A percentile compares a stretch with the other conserved stretches of the same genome.
These are phyloP conservation scores for Colletotrichum musicola DNA, from an alignment of 2,329 filamentous ascomycete genomes.

Conservation along the genomic window DNA sequence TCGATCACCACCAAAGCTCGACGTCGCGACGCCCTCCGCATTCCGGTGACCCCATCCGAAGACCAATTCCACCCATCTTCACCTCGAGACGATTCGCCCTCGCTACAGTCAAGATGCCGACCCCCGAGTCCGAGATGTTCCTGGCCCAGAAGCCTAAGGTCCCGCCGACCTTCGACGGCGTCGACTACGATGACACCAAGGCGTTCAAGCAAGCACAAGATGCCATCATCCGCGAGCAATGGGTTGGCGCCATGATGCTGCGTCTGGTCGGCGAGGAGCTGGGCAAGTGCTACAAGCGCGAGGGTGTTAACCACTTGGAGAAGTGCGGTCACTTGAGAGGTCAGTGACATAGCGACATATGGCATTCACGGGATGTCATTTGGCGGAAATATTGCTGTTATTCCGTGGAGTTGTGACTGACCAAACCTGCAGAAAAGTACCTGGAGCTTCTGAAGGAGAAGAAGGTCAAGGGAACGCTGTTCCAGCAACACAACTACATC, in stretches of 20 bases:
- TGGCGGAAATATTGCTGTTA: background rate
- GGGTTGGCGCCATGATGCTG: constrained; percentile 92
- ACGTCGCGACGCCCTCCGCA: constrained; percentile 16
- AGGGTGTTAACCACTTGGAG: constrained; percentile 90
- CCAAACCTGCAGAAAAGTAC: constrained; percentile 74
- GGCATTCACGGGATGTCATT: background rate
- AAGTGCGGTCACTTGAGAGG: constrained; percentile 87
- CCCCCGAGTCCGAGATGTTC: constrained; percentile 84
- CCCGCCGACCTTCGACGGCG: constrained; percentile 85
- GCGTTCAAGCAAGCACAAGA: constrained; percentile 87
- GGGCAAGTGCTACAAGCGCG: constrained; percentile 85
- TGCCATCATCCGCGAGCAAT: constrained; percentile 85
- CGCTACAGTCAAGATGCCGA: constrained; percentile 72
- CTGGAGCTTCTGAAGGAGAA: constrained; percentile 81
- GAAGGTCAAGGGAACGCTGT: constrained; percentile 83
- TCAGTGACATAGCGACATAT: constrained; percentile 60
- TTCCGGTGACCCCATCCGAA: constrained; percentile 22
- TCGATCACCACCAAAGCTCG: constrained; percentile 32
- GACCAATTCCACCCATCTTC: constrained; percentile 11
- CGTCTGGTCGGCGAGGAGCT: constrained; percentile 85
- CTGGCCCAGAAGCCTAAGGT: constrained; percentile 87
- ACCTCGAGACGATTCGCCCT: background rate
- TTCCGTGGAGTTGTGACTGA: constrained; percentile 25
- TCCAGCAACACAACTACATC: constrained; percentile 83
- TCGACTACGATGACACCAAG: constrained; percentile 87